phyloP scores from a whole-genome alignment of 140 eudicot species.

The Eryngium alpinum region DNA sequence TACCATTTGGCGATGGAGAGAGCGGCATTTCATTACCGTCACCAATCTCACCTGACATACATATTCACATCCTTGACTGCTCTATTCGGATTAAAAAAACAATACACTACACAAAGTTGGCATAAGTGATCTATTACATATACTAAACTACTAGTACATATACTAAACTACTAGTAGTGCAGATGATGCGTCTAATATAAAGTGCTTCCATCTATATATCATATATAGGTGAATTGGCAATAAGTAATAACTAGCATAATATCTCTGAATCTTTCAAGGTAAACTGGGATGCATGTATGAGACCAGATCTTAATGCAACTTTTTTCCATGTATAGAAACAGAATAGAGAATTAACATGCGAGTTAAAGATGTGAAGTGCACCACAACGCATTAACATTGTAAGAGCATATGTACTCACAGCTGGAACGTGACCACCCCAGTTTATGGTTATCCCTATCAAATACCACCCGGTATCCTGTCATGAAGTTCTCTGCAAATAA shows the following conservation, averaged over 20 bases:
- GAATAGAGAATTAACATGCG: not conserved
- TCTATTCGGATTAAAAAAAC: not conserved
- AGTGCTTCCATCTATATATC: not conserved
- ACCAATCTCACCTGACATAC: conserved; percentile 45
- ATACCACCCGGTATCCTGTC: conserved; percentile 88
- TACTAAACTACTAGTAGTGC: not conserved
- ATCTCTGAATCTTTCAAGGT: too few relatives aligned
- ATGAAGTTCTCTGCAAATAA: conserved; percentile 82
- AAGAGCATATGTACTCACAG: conserved; percentile 55
- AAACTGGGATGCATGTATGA: too few relatives aligned
- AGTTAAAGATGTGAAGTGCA: not conserved
- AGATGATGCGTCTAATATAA: not conserved
- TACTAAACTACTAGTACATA: not conserved
- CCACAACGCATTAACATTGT: not conserved
- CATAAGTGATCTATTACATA: not conserved
- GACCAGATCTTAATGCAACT: too few relatives aligned
- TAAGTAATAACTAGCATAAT: too few relatives aligned
- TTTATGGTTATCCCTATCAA: conserved; percentile 77
- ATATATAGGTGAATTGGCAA: not conserved
- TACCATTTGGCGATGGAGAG: conserved; percentile 39
- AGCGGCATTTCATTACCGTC: conserved; percentile 30
- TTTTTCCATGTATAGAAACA: not conserved
- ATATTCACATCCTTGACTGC: not conserved
- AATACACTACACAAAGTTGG: not conserved
- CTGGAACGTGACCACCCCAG: conserved; percentile 93